Conservation (phyloP, 306 rosid species). For the Vigna angularis region DNA sequence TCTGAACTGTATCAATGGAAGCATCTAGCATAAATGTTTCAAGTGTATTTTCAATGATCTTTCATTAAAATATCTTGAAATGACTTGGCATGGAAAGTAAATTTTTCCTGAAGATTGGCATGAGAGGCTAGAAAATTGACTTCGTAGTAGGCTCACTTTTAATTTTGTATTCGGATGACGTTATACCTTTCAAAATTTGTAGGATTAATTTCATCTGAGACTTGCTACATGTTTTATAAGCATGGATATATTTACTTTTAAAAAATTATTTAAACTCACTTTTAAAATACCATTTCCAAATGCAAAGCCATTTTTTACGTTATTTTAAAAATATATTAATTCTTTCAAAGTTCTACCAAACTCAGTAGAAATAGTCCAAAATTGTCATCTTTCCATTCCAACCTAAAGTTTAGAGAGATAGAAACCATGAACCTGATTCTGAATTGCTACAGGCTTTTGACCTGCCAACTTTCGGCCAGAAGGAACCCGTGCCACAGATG, state of each 20-base stretch:
- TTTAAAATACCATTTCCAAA: not conserved
- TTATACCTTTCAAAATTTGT: not conserved
- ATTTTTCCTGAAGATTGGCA: conserved; percentile 1
- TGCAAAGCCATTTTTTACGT: not conserved
- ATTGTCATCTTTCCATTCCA: conserved; percentile 18
- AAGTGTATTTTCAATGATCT: conserved; percentile 15
- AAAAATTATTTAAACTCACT: not conserved
- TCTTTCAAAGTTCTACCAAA: not conserved
- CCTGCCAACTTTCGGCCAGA: conserved; percentile 65
- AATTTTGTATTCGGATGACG: not conserved
- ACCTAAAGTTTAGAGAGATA: not conserved
- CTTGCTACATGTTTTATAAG: not conserved
- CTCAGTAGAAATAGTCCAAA: not conserved
- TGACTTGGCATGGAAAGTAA: conserved; percentile 15
- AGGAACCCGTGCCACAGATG: conserved; percentile 90
- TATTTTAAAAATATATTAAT: not conserved
- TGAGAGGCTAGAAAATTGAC: conserved; percentile 8
- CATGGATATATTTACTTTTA: not conserved
- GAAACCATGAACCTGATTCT: conserved; percentile 25
- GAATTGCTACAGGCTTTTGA: conserved; percentile 60
- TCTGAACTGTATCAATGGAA: not conserved
- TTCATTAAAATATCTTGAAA: conserved; percentile 4
- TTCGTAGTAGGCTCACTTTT: not conserved
- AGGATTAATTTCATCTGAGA: not conserved
- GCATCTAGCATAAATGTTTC: conserved; percentile 3